A percentile compares a stretch with the other conserved stretches of the same genome.
Evolutionary conservation across 2,329 filamentous ascomycete genomes (phyloP).

Genomic region (Aspergillus udagawae): DNA sequence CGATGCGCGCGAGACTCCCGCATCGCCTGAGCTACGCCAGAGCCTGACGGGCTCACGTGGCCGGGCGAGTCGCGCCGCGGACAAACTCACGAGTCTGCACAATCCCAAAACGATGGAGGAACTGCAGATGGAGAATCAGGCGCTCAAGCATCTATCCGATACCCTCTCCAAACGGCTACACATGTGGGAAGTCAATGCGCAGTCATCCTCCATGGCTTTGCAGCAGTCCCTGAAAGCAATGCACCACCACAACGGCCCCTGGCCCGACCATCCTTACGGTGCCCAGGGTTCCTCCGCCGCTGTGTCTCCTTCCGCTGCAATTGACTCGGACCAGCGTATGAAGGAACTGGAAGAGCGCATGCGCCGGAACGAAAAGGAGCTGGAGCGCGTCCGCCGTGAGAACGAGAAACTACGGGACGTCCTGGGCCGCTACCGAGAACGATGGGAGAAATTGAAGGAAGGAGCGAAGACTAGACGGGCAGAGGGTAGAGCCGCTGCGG

Average conservation of each 20-base stretch:
- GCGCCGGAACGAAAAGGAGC: conserved; percentile 53
- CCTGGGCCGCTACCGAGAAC: conserved; percentile 56
- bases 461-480: conserved; percentile 48
- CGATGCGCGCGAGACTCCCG: conserved; percentile 70
- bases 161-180: conserved; percentile 83
- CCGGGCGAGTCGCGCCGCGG: conserved; percentile 15
- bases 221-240: conserved; percentile 69
- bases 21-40: conserved; percentile 45
- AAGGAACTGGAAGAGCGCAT: conserved; percentile 67
- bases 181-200: conserved; percentile 87
- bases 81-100: conserved; percentile 32
- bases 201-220: conserved; percentile 79
- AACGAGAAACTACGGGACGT: conserved; percentile 57
- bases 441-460: conserved; percentile 67
- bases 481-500: conserved; percentile 18
- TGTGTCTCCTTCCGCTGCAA: conserved; percentile 21
- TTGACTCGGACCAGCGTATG: conserved; percentile 50
- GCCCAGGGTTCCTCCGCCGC: conserved; percentile 29
- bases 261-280: conserved; percentile 18
- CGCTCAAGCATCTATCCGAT: conserved; percentile 79
- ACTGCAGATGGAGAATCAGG: conserved; percentile 80
- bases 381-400: conserved; percentile 59
- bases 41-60: conserved; percentile 42
- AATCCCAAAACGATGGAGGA: conserved; percentile 73
- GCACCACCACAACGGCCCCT: conserved; percentile 35